Evolutionary conservation across 2,329 filamentous ascomycete genomes (phyloP).

Genomic region (Colletotrichum sp.): DNA sequence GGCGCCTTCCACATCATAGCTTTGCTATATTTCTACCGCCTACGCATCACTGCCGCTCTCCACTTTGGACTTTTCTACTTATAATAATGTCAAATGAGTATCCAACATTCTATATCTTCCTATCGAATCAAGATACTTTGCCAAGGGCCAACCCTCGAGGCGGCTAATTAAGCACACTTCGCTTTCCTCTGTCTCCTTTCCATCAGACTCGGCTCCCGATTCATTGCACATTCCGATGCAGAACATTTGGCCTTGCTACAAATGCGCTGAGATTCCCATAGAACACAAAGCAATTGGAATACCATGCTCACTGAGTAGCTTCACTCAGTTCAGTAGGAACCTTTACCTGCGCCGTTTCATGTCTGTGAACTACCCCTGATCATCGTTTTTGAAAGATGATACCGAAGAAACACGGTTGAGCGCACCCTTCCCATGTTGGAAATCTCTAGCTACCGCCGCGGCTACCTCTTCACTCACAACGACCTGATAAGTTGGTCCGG

Average conservation of each 20-base stretch:
- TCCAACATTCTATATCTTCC: no score
- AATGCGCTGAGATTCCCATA: neutral
- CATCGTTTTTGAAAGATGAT: neutral
- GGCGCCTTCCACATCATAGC: neutral
- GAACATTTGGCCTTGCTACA: no score
- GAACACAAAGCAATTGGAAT: neutral
- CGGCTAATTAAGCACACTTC: no score
- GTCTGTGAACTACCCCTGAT: neutral
- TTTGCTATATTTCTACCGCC: neutral
- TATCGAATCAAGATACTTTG: no score
- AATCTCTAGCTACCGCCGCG: neutral
- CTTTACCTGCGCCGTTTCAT: neutral
- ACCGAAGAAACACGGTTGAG: neutral
- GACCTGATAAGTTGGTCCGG: neutral
- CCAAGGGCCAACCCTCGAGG: no score
- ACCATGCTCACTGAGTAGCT: neutral
- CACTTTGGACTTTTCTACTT: no score
- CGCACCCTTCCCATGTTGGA: neutral
- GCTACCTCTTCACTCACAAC: neutral
- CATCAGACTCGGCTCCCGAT: no score
- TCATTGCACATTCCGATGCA: no score
- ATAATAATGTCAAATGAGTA: neutral
- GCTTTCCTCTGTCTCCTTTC: no score
- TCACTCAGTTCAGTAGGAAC: neutral
- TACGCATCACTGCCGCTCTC: neutral